phyloP scores from a whole-genome alignment of 2,329 filamentous ascomycete genomes.

The Tolypocladium tundrense region DNA sequence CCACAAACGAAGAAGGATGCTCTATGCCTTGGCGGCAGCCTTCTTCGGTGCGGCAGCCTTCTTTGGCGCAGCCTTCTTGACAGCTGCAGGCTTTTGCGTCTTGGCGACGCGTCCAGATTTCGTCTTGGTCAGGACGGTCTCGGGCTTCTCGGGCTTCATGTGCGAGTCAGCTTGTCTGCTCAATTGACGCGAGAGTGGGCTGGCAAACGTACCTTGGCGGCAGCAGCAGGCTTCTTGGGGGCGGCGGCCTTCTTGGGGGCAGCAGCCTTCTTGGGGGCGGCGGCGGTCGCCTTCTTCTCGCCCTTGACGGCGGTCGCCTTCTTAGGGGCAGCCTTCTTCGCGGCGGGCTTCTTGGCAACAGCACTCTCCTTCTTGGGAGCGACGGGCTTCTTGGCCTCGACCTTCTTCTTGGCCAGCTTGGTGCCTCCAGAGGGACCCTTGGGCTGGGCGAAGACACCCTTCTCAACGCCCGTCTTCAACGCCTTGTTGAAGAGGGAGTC shows the following conservation, averaged over 20 bases:
- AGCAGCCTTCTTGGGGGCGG: conserved; percentile 33
- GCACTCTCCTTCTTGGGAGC: conserved; percentile 20
- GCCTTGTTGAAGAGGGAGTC: conserved; percentile 77
- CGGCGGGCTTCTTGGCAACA: conserved; percentile 12
- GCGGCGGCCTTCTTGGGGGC: conserved; percentile 19
- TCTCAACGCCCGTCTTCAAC: conserved; percentile 71
- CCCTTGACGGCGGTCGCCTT: conserved; percentile 30
- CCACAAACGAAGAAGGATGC: conserved; percentile 5
- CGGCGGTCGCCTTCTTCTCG: conserved; percentile 51
- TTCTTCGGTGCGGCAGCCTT: conserved; percentile 36
- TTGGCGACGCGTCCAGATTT: conserved; percentile 82
- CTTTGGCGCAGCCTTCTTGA: conserved; percentile 36
- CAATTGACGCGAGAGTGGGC: neutral
- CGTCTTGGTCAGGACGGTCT: conserved; percentile 63
- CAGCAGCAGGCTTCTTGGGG: conserved; percentile 17
- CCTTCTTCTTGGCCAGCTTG: conserved; percentile 78
- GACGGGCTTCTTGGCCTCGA: conserved; percentile 27
- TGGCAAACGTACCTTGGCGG: conserved; percentile 12
- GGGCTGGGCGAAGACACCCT: conserved; percentile 77
- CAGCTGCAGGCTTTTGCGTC: conserved; percentile 34
- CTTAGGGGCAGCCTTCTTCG: conserved; percentile 17
- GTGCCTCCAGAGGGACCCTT: conserved; percentile 87
- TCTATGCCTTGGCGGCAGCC: conserved; percentile 29
- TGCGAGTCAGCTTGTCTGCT: conserved; percentile 9
- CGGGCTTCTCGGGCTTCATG: conserved; percentile 48